phyloP scores from a whole-genome alignment of 1,139 yeast genomes.

The Suhomyces guaymorum region DNA sequence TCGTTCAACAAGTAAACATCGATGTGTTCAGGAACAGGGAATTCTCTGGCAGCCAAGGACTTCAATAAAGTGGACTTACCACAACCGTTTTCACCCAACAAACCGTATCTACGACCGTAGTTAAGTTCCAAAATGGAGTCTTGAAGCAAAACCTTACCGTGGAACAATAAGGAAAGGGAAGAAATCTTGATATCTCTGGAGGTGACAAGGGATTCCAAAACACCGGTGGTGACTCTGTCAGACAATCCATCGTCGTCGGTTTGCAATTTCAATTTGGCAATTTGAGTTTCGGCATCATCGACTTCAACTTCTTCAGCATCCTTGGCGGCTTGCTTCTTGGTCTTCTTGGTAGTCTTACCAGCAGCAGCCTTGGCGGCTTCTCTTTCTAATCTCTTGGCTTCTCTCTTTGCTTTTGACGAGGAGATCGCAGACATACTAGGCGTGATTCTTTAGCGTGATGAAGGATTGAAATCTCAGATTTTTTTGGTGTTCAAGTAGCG shows the following conservation, averaged over 20 bases:
- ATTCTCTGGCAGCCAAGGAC: constrained; percentile 94
- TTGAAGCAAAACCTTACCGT: constrained; percentile 94
- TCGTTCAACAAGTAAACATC: constrained; percentile 93
- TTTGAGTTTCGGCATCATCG: constrained; percentile 70
- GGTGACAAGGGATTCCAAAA: constrained; percentile 80
- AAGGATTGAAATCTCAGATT: constrained; percentile 1
- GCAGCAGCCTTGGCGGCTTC: constrained; percentile 68
- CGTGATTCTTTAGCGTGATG: constrained; percentile 1
- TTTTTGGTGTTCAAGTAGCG: constrained; percentile 9
- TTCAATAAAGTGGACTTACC: constrained; percentile 95
- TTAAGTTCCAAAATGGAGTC: constrained; percentile 91
- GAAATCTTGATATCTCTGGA: constrained; percentile 93
- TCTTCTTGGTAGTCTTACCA: constrained; percentile 70
- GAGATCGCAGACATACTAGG: constrained; percentile 58
- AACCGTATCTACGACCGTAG: constrained; percentile 95
- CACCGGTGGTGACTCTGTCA: constrained; percentile 98
- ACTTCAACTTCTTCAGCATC: constrained; percentile 61
- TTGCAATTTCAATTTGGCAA: constrained; percentile 86
- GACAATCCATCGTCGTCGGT: constrained; percentile 91
- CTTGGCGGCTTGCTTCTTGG: constrained; percentile 55
- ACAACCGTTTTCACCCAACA: constrained; percentile 98
- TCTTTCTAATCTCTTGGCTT: constrained; percentile 68
- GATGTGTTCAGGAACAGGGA: constrained; percentile 87
- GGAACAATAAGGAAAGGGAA: constrained; percentile 89
- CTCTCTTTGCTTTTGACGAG: constrained; percentile 96